These are phyloP conservation scores for Fusarium nelsonii DNA, from an alignment of 2,329 filamentous ascomycete genomes.

Conservation along the genomic window DNA sequence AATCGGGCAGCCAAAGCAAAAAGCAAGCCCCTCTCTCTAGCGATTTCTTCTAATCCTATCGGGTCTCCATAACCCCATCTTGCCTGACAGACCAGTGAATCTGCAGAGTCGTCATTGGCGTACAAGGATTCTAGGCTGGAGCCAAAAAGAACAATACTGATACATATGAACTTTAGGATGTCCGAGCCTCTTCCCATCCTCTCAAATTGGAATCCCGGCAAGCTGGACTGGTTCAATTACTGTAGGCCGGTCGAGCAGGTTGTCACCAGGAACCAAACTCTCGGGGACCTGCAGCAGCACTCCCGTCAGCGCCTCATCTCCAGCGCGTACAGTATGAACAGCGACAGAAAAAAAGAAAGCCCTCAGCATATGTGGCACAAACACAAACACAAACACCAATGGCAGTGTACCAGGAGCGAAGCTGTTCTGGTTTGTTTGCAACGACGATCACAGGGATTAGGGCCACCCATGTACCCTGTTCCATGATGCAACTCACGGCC, in stretches of 20 bases:
- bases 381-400: constrained; percentile 30
- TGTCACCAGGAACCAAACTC: constrained; percentile 24
- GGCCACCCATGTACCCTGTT: constrained; percentile 19
- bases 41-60: constrained; percentile 28
- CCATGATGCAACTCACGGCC: constrained; percentile 35
- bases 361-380: constrained; percentile 10
- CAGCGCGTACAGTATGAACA: constrained; percentile 17
- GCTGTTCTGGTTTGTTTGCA: constrained; percentile 36
- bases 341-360: constrained; percentile 11
- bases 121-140: background rate
- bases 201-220: constrained; percentile 18
- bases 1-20: constrained; percentile 39
- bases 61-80: constrained; percentile 30
- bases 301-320: constrained; percentile 24
- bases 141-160: constrained; percentile 30
- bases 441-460: constrained; percentile 28
- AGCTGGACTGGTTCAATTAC: constrained; percentile 12
- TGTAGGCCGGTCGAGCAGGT: constrained; percentile 1
- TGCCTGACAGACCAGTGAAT: constrained; percentile 17
- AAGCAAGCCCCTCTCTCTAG: constrained; percentile 44
- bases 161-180: constrained; percentile 1
- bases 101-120: constrained; percentile 37
- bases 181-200: constrained; percentile 18
- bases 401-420: constrained; percentile 17
- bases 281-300: constrained; percentile 34